These are phyloP conservation scores for Naganishia antarctica DNA, from an alignment of 768 basidiomycete genomes.

Conservation along the genomic window DNA sequence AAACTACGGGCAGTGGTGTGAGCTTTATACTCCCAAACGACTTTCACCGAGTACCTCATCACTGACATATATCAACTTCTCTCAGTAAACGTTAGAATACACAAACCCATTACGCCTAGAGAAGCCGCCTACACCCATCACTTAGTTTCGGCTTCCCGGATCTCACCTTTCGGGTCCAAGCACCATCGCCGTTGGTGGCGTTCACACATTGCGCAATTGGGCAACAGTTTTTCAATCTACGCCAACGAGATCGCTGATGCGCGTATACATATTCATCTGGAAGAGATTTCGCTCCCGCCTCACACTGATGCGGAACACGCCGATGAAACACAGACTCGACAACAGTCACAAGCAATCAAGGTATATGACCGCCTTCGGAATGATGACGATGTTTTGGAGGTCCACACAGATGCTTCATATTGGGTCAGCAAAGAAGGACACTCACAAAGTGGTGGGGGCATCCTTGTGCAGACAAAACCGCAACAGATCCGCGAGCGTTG, in stretches of 20 bases:
- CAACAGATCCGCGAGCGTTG: slow-evolving; percentile 3
- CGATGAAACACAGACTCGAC: background rate
- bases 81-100: background rate
- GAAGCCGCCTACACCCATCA: slow-evolving; percentile 6
- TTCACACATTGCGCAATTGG: background rate
- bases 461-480: background rate
- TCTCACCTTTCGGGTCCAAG: background rate
- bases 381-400: background rate
- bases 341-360: background rate
- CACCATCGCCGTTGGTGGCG: background rate
- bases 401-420: slow-evolving; percentile 13
- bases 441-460: slow-evolving; percentile 16
- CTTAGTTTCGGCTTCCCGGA: background rate
- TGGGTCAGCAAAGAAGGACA: background rate
- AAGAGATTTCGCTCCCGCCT: background rate
- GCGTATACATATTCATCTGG: background rate
- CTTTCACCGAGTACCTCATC: no score
- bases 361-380: background rate
- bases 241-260: background rate
- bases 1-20: slow-evolving; percentile 14
- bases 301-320: background rate
- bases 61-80: no score
- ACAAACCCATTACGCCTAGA: slow-evolving; percentile 1
- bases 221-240: background rate
- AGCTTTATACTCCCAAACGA: no score